Percentiles rank a stretch among this genome's conserved stretches.
Evolutionary conservation across 768 basidiomycete species (phyloP).

Genomic region (Agrocybe chaxingu): DNA sequence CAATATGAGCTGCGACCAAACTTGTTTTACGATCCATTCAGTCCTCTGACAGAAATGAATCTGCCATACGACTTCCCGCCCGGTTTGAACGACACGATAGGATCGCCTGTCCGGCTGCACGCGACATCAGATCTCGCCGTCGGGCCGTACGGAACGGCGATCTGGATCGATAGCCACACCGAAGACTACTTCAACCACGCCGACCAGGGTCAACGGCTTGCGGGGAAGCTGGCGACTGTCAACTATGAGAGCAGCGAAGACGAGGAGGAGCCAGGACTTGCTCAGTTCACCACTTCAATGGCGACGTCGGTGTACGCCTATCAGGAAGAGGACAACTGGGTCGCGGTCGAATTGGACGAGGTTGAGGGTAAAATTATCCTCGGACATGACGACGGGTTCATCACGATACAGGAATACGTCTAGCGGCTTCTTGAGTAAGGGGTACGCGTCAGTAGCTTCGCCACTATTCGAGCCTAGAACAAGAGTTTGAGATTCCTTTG

Average conservation of each 20-base stretch:
- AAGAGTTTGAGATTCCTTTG: too few species aligned
- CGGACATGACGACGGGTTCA: slow-evolving; percentile 41
- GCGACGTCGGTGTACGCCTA: slow-evolving; percentile 43
- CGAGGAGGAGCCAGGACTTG: slow-evolving; percentile 21
- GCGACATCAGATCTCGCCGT: slow-evolving; percentile 50
- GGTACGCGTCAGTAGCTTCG: neutral
- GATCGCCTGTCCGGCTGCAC: slow-evolving; percentile 57
- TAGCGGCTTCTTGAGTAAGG: slow-evolving; percentile 15
- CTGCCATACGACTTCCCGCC: slow-evolving; percentile 43
- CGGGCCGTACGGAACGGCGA: slow-evolving; percentile 55
- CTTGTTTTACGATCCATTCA: slow-evolving; percentile 25
- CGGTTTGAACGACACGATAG: slow-evolving; percentile 36
- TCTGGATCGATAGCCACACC: slow-evolving; percentile 67
- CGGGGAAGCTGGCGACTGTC: slow-evolving; percentile 30
- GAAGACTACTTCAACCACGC: slow-evolving; percentile 43
- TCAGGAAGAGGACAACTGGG: slow-evolving; percentile 49
- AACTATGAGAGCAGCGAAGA: slow-evolving; percentile 8
- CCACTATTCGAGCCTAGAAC: neutral
- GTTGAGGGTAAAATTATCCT: slow-evolving; percentile 44
- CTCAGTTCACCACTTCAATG: slow-evolving; percentile 23
- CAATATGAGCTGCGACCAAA: slow-evolving; percentile 53
- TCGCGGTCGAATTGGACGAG: slow-evolving; percentile 42
- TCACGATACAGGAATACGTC: slow-evolving; percentile 50
- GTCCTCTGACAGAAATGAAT: slow-evolving; percentile 29
- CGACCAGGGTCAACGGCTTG: slow-evolving; percentile 58